Conservation (phyloP, 768 basidiomycete genomes). For the Auricularia heimuer region DNA sequence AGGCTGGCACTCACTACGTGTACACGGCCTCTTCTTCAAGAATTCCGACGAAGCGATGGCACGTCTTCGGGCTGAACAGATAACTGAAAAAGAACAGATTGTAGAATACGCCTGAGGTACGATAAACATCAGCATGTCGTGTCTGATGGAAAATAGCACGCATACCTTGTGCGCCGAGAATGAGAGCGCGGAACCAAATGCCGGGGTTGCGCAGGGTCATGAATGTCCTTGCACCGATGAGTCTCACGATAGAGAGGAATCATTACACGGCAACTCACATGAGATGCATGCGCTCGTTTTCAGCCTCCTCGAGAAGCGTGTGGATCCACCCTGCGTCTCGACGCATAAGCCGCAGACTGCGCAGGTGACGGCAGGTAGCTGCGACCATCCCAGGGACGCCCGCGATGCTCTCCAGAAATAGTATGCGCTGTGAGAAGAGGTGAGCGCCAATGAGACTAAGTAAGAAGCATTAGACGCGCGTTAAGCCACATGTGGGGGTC, state of each 20-base stretch:
- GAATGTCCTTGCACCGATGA: constrained; percentile 59
- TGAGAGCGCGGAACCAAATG: constrained; percentile 65
- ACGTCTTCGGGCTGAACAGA: constrained; percentile 59
- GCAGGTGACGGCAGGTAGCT: constrained; percentile 77
- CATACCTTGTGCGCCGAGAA: constrained; percentile 80
- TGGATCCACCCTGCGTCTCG: constrained; percentile 58
- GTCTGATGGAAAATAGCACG: not conserved
- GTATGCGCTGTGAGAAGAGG: constrained; percentile 37
- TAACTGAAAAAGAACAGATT: constrained; percentile 69
- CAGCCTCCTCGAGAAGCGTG: constrained; percentile 86
- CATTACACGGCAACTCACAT: constrained; percentile 40
- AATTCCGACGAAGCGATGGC: constrained; percentile 86
- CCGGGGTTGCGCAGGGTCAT: constrained; percentile 84
- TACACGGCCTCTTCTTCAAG: constrained; percentile 92
- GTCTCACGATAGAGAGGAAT: constrained; percentile 9
- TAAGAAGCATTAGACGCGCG: constrained; percentile 28
- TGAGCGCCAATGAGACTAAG: constrained; percentile 6
- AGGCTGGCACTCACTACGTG: constrained; percentile 58
- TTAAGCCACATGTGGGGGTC: constrained; percentile 68
- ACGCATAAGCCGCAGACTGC: constrained; percentile 73
- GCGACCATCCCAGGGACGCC: constrained; percentile 97
- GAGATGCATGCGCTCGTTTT: constrained; percentile 95
- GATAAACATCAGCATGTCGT: not conserved
- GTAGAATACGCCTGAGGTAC: constrained; percentile 45
- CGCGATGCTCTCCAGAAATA: constrained; percentile 81